Evolutionary conservation across 106 monocot genomes (phyloP), one percentile per base, ranked within the genome.

Genomic region (Dendrobium huoshanense): DNA sequence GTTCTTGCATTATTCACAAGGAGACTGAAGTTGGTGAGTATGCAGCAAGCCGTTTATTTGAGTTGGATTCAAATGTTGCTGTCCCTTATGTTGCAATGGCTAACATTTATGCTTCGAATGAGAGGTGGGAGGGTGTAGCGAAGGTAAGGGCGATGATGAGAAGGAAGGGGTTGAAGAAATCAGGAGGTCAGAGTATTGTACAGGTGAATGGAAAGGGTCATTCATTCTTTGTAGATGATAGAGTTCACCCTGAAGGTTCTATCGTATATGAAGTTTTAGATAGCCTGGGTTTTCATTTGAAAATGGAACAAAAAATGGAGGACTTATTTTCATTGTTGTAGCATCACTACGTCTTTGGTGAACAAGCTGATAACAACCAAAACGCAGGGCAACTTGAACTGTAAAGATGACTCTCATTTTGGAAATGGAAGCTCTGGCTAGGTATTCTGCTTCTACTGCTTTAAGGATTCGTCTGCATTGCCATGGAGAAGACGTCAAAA

Each of bases 51-150:
- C 80, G 73, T 47, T 78, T 88, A n/a, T 78, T 82, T n/a, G 73
- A 85, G 44, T 17, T 88, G 44, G 73, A 85, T n/a, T 80, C 85
- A 33, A 43, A 77, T 51, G 70, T 80, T 18, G 78, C 83, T 15
- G 83, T 70, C 5, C 77, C 85, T 42, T 85, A 88, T 72, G 83
- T 88, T 5, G 75, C 80, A 10, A 83, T 88, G 75, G 88, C 85
- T 1, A 88, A 88, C n/a, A 75, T 80, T 22, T 83, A 81, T 77
- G 88, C 88, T 51, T 44, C 78, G 2, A 80, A 54, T 54, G 75
- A 83, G 73, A 80, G 80, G 79, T 88, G 88, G 88, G 85, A 85
- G 3, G 75, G 75, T 47, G 85, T 83, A 59, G 83, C 85, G 24
- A 77, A 67, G 72, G 20, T 82, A 19, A 65, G 84, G 37, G 7